phyloP scores from a whole-genome alignment of 139 green algal genomes.

The Auxenochlorella pyrenoidosa region DNA sequence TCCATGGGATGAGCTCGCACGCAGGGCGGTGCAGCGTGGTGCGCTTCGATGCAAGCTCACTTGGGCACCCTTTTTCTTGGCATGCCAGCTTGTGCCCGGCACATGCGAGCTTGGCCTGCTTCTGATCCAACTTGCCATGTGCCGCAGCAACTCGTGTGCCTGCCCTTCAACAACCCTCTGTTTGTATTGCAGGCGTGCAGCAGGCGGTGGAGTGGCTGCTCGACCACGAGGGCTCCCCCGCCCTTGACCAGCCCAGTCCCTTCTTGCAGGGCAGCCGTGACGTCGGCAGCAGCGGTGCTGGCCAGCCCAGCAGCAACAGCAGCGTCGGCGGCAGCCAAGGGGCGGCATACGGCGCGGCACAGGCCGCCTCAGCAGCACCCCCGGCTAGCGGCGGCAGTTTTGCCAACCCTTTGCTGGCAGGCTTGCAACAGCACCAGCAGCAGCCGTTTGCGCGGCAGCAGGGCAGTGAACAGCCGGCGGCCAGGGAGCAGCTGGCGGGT shows the following conservation, averaged over 20 bases:
- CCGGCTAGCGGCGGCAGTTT: neutral
- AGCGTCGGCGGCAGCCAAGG: neutral
- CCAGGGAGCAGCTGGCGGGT: neutral
- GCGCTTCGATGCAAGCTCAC: too few relatives aligned
- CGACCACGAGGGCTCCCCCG: constrained; percentile 17
- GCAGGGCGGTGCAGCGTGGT: too few relatives aligned
- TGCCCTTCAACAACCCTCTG: neutral
- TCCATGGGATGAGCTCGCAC: too few relatives aligned
- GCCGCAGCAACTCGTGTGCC: too few relatives aligned
- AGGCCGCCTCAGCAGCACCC: neutral
- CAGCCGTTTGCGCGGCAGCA: neutral
- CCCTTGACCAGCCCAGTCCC: constrained; percentile 8
- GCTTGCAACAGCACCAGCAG: constrained; percentile 18
- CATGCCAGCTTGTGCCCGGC: too few relatives aligned
- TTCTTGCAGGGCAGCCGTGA: neutral
- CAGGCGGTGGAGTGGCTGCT: constrained; percentile 54
- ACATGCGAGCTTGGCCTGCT: too few relatives aligned
- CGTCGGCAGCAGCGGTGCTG: neutral
- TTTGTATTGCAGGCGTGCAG: constrained; percentile 31
- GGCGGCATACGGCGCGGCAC: neutral
- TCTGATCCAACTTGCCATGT: too few relatives aligned
- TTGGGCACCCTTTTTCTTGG: too few relatives aligned
- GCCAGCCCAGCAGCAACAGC: neutral
- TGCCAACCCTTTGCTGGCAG: neutral
- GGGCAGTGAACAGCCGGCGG: neutral